Evolutionary conservation across 768 basidiomycete genomes (phyloP), one percentile per base, ranked within the genome.

Genomic region (Rhizopogon vesiculosus): DNA sequence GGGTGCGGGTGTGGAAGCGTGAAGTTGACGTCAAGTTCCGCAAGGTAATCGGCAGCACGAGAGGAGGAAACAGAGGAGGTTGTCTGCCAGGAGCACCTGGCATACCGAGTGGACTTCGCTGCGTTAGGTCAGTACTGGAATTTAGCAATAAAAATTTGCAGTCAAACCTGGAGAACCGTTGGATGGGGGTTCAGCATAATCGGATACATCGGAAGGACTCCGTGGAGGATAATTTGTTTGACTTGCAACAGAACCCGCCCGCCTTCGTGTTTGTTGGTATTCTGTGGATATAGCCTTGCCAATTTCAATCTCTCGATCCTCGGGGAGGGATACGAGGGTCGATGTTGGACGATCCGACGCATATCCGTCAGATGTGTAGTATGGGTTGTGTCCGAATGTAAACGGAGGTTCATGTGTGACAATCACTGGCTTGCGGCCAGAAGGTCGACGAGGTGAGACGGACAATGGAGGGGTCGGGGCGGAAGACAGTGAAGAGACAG

Each of bases 261-360:
- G 61, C 16, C 62, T 66, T 43, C 62, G 67, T 2, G 52, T 41
- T 5, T 53, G 64, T 9, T 3, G 9, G 48, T 54, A 50, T 29
- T 56, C 51, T 1, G 13, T 18, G 13, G 49, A 35, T 18, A 51
- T n/a, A 13, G 45, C n/a, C 22, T 49, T 49, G 8, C 22, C 19
- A 10, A 49, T 49, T 10, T 51, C 55, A 42, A 78, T 63, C 54
- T 83, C 80, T 7, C 70, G 64, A 48, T 74, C 81, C 57, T 86
- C 83, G 4, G 78, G 83, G 2, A 84, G 74, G 6, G 78, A 73
- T 54, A 78, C 75, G 45, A 86, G 67, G 5, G 57, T 57, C 40
- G 60, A 58, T 3, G 64, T 45, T 13, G 43, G 46, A 40, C 61
- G 59, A 42, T 70, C 69, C 16, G 51, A 40, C 3, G 49, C 33